A percentile compares a stretch with the other conserved stretches of the same genome.
Evolutionary conservation across 192 early-diverging fungal species (phyloP).

Genomic region (Funneliformis geosporum): DNA sequence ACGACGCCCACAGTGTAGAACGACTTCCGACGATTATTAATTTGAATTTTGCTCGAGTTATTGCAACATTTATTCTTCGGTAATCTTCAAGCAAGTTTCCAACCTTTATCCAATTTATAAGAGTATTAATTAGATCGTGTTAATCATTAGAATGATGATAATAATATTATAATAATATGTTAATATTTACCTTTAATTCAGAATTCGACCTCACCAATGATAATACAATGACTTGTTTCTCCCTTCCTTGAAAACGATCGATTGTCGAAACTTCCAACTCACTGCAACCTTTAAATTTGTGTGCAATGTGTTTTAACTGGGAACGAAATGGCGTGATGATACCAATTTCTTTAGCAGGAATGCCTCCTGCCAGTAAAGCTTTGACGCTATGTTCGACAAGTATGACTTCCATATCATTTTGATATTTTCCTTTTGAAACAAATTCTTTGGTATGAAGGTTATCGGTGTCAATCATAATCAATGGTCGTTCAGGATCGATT

Average conservation of each 20-base stretch:
- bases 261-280: constrained; percentile 82
- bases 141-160: too few relatives aligned
- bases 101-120: constrained; percentile 45
- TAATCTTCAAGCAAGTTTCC: constrained; percentile 90
- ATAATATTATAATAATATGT: neutral
- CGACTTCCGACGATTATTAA: constrained; percentile 86
- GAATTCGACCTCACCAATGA: constrained; percentile 86
- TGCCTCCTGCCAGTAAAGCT: constrained; percentile 63
- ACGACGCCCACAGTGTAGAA: constrained; percentile 63
- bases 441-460: constrained; percentile 62
- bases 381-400: constrained; percentile 57
- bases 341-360: constrained; percentile 67
- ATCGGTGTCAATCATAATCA: constrained; percentile 86
- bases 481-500: constrained; percentile 64
- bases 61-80: constrained; percentile 91
- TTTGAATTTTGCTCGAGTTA: constrained; percentile 88
- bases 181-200: constrained; percentile 53
- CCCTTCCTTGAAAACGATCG: constrained; percentile 93
- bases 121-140: too few relatives aligned
- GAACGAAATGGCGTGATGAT: constrained; percentile 86
- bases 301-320: constrained; percentile 60
- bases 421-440: constrained; percentile 52
- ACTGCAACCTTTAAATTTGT: constrained; percentile 39
- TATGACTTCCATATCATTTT: constrained; percentile 73
- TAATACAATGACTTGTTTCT: constrained; percentile 89